A percentile compares a stretch with the other conserved stretches of the same genome.
Evolutionary conservation across 2,329 filamentous ascomycete species (phyloP).

Genomic region (Arthrobotrys sinensis): DNA sequence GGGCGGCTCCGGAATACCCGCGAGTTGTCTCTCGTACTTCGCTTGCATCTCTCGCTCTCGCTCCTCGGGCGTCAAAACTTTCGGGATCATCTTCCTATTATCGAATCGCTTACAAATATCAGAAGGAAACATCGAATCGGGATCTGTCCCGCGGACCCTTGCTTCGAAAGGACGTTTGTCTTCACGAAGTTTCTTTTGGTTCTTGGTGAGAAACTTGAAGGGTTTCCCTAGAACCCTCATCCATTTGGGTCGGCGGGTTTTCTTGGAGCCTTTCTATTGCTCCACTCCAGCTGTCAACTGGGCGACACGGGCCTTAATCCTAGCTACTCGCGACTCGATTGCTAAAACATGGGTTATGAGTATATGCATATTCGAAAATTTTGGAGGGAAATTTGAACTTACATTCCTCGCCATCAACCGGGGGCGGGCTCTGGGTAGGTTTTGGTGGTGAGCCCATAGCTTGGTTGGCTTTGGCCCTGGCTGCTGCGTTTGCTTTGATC

Average conservation of each 20-base stretch:
- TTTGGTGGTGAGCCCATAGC: constrained; percentile 19
- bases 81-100: constrained; percentile 48
- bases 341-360: constrained; percentile 72
- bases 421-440: constrained; percentile 69
- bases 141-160: constrained; percentile 23
- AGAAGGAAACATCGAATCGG: constrained; percentile 47
- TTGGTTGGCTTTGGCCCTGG: constrained; percentile 78
- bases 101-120: constrained; percentile 47
- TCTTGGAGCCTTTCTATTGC: constrained; percentile 56
- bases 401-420: constrained; percentile 93
- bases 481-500: constrained; percentile 93
- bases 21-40: constrained; percentile 17
- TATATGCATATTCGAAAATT: constrained; percentile 10
- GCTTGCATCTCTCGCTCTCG: constrained; percentile 24
- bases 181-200: constrained; percentile 20
- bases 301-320: constrained; percentile 97
- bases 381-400: constrained; percentile 69
- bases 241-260: constrained; percentile 11
- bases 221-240: constrained; percentile 25
- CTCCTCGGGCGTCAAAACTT: constrained; percentile 13
- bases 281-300: constrained; percentile 92
- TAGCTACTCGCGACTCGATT: constrained; percentile 94
- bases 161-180: constrained; percentile 34
- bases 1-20: neutral
- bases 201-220: constrained; percentile 19